Base-by-base conservation (phyloP, 2,329 filamentous ascomycete species). In the Cladosporium sp. region DNA sequence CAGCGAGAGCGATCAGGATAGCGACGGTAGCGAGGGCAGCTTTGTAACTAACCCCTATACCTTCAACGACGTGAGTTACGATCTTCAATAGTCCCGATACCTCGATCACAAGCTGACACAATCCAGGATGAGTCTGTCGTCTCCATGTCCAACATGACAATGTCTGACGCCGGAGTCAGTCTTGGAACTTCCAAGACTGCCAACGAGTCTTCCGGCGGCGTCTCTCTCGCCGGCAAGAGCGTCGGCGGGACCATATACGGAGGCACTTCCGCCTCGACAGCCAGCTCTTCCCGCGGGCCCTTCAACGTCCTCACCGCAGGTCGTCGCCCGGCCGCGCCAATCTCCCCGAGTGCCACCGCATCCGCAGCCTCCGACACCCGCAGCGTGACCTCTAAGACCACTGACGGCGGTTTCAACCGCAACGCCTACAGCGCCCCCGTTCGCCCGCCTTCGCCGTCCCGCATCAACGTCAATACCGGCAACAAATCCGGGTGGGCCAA, bases 201-300 rank as follows among this genome's bases (percentile, higher is more conserved):
- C 37, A 18, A 43, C 40, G 18, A 43, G 13, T 32, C 40, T 4
- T 50, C 48, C n/a, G 48, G 48, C 9, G 48, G 40, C 9, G 48
- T 50, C 5, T 11, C 9, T 7, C 5, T 50, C 13, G 16, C 35
- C 16, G 13, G 35, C 1, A 14, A 28, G 10, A 18, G 13, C n/a
- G 31, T 37, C 31, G 16, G 44, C 34, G 32, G 40, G 13, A 43
- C 40, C 14, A 31, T 35, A 38, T 43, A 28, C 31, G 13, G 6
- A 10, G 48, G 48, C 8, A n/a, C 14, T n/a, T 35, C 32, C 11
- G 35, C 48, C 18, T 43, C 33, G 31, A 16, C 19, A 2, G 16
- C 13, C 14, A 40, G 40, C 9, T 43, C 40, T 4, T 18, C 14
- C 18, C 40, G 32, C n/a, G 31, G 16, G 2, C 4, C 40, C n/a